Conservation (phyloP, 208 protist genomes). For the Angomonas deanei region DNA sequence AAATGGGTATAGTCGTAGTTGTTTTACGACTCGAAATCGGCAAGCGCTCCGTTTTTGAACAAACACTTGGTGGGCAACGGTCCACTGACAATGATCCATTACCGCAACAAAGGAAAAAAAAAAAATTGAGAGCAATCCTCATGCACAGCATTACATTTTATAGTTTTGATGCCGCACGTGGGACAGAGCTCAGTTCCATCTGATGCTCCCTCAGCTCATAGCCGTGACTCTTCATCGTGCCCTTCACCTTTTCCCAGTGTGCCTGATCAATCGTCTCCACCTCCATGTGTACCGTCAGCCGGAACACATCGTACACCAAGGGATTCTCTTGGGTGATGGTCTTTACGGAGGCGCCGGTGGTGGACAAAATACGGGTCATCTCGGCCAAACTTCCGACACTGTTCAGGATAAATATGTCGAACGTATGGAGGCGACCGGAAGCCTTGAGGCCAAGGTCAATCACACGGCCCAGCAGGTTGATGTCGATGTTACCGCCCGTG, state of each 20-base stretch:
- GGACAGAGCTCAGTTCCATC: neutral
- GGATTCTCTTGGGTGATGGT: slow-evolving; percentile 81
- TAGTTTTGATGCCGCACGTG: slow-evolving; percentile 24
- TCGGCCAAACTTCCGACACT: slow-evolving; percentile 72
- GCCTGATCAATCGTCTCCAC: slow-evolving; percentile 36
- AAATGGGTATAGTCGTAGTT: neutral
- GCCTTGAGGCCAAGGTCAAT: slow-evolving; percentile 83
- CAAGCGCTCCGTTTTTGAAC: too few species aligned
- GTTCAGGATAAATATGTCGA: slow-evolving; percentile 73
- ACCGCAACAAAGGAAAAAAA: neutral
- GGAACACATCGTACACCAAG: slow-evolving; percentile 44
- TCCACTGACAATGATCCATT: too few species aligned
- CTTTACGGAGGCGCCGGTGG: slow-evolving; percentile 60
- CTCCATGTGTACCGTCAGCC: slow-evolving; percentile 47
- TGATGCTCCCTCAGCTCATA: slow-evolving; percentile 29
- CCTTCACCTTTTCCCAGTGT: slow-evolving; percentile 29
- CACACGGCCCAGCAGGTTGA: slow-evolving; percentile 75
- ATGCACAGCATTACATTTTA: slow-evolving; percentile 9
- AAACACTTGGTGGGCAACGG: too few species aligned
- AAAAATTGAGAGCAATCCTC: neutral
- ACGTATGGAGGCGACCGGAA: slow-evolving; percentile 59
- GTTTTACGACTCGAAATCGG: too few species aligned
- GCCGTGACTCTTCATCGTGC: slow-evolving; percentile 25
- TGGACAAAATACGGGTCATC: slow-evolving; percentile 36
- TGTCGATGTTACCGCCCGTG: slow-evolving; percentile 91